Conservation (phyloP, 345 rosid species). For the Camelina laxa region DNA sequence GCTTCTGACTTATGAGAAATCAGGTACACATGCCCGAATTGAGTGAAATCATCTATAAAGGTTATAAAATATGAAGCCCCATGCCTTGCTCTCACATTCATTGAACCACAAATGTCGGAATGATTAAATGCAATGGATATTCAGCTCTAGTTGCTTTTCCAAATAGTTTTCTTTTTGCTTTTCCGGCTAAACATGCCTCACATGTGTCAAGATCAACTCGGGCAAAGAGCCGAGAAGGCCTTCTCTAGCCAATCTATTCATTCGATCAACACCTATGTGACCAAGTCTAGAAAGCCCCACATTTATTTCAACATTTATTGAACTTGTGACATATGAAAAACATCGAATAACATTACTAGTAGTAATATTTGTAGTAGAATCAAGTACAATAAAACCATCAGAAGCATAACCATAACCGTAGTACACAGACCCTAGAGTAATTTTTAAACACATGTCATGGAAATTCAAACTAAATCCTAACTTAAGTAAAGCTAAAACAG, state of each 20-base stretch:
- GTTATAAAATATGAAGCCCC: not conserved
- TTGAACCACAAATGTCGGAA: not conserved
- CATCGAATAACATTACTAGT: no score
- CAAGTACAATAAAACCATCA: no score
- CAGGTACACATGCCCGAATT: not conserved
- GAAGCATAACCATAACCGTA: no score
- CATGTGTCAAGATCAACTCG: not conserved
- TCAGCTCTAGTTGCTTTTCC: not conserved
- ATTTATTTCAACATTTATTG: not conserved
- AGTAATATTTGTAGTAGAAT: no score
- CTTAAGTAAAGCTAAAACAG: no score
- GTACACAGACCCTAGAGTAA: no score
- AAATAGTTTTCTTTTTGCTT: not conserved
- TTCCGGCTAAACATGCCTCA: not conserved
- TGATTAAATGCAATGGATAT: not conserved
- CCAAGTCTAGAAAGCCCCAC: conserved; percentile 1
- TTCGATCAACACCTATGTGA: not conserved
- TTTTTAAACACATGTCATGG: no score
- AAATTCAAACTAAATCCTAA: no score
- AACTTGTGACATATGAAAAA: not conserved
- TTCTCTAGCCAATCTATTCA: not conserved
- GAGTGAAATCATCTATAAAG: not conserved
- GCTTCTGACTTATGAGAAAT: not conserved
- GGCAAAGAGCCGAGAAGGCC: not conserved
- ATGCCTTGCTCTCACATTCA: not conserved